Percentiles rank a stretch among this genome's conserved stretches.
phyloP scores from a whole-genome alignment of 176 grass and related monocot species.

The Rhipidocladum racemiflorum region DNA sequence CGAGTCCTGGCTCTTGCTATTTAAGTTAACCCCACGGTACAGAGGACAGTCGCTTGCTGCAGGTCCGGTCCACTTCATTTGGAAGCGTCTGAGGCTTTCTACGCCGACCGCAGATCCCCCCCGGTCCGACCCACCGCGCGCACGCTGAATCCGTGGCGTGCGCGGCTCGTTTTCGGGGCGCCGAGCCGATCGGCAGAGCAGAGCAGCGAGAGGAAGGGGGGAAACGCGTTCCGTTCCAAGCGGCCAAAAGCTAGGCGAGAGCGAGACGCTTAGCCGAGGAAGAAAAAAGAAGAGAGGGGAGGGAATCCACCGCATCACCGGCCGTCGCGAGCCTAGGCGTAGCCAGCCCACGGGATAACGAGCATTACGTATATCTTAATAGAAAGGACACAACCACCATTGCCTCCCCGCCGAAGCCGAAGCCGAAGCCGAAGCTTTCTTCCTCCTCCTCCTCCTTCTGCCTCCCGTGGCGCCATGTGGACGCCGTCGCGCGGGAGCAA shows the following conservation, averaged over 20 bases:
- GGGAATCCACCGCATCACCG: conserved; percentile 14
- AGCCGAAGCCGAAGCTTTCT: neutral
- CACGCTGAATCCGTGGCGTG: neutral
- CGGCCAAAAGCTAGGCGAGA: neutral
- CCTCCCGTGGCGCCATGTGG: conserved; percentile 42
- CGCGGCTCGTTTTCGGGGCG: neutral
- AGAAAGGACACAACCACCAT: neutral
- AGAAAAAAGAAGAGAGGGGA: neutral
- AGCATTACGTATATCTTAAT: conserved; percentile 23
- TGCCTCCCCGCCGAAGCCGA: neutral
- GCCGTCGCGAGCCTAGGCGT: conserved; percentile 13
- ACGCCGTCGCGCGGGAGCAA: conserved; percentile 68
- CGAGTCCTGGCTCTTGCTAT: neutral
- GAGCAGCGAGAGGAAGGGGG: neutral
- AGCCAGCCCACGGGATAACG: conserved; percentile 17
- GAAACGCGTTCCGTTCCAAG: neutral
- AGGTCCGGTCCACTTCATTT: neutral
- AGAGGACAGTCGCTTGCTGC: neutral
- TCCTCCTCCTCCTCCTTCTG: neutral
- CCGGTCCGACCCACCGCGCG: neutral
- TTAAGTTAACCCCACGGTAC: neutral
- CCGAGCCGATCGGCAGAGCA: neutral
- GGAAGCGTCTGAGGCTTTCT: neutral
- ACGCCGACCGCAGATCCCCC: neutral
- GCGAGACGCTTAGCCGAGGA: too few relatives aligned